Conservation (phyloP, 768 basidiomycete genomes). For the Melanogaster broomeanus region DNA sequence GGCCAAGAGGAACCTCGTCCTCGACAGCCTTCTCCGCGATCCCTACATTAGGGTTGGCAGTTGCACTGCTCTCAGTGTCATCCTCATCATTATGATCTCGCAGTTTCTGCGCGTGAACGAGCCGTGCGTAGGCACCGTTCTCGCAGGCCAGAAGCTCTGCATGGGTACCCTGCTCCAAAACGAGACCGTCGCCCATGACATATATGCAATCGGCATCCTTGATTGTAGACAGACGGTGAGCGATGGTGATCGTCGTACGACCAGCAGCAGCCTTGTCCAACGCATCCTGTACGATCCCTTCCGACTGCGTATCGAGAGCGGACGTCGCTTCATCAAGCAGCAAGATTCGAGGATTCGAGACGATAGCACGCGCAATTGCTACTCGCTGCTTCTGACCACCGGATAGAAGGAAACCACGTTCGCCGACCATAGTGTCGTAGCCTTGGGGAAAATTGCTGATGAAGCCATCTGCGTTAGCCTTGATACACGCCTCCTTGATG, state of each 20-base stretch:
- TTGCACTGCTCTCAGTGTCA: constrained; percentile 16
- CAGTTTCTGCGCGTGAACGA: constrained; percentile 79
- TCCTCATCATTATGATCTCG: constrained; percentile 51
- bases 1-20: constrained; percentile 63
- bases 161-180: constrained; percentile 83
- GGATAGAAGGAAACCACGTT: constrained; percentile 82
- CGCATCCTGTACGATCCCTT: constrained; percentile 88
- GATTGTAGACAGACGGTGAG: constrained; percentile 81
- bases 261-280: constrained; percentile 82
- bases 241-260: constrained; percentile 80
- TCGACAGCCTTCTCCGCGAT: constrained; percentile 57
- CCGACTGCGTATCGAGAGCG: constrained; percentile 87
- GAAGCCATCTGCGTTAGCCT: constrained; percentile 88
- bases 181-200: constrained; percentile 86
- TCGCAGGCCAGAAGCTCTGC: constrained; percentile 57
- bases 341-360: constrained; percentile 83
- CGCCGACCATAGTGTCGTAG: constrained; percentile 88
- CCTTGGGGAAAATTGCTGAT: constrained; percentile 77
- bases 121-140: constrained; percentile 68
- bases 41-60: constrained; percentile 39
- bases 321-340: constrained; percentile 88
- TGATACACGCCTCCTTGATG: constrained; percentile 84
- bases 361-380: constrained; percentile 88
- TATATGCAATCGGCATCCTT: constrained; percentile 82
- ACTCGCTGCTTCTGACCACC: constrained; percentile 89